phyloP scores from a whole-genome alignment of 305 asterid species.

The Rubia balearica region DNA sequence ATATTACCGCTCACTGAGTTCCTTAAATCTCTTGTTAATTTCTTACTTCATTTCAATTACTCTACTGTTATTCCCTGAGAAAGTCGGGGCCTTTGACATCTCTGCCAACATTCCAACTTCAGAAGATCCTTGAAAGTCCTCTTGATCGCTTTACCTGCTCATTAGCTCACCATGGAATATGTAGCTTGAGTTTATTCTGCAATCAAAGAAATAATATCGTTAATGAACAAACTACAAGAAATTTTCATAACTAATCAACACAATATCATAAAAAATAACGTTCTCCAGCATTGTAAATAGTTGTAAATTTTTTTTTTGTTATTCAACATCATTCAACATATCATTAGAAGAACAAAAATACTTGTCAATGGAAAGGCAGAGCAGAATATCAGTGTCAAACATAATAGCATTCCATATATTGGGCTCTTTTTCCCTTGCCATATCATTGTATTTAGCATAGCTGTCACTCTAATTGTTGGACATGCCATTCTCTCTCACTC shows the following conservation, averaged over 20 bases:
- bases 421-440: slow-evolving; percentile 79
- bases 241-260: no score
- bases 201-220: no score
- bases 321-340: no score
- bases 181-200: no score
- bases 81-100: slow-evolving; percentile 35
- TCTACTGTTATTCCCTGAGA: slow-evolving; percentile 29
- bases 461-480: slow-evolving; percentile 94
- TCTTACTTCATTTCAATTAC: slow-evolving; percentile 39
- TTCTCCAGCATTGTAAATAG: no score
- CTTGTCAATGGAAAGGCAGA: background rate
- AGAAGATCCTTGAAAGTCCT: no score
- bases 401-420: slow-evolving; percentile 95
- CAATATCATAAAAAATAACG: no score
- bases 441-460: slow-evolving; percentile 87
- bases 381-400: slow-evolving; percentile 64
- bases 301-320: no score
- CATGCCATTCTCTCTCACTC: slow-evolving; percentile 17
- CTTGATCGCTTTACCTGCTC: no score
- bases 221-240: no score
- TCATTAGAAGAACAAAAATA: no score
- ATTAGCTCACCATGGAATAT: no score
- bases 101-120: slow-evolving; percentile 56
- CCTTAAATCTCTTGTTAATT: slow-evolving; percentile 46
- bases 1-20: slow-evolving; percentile 39